Conservation (phyloP, 75 land plant genomes). For the Gnetum montanum region DNA sequence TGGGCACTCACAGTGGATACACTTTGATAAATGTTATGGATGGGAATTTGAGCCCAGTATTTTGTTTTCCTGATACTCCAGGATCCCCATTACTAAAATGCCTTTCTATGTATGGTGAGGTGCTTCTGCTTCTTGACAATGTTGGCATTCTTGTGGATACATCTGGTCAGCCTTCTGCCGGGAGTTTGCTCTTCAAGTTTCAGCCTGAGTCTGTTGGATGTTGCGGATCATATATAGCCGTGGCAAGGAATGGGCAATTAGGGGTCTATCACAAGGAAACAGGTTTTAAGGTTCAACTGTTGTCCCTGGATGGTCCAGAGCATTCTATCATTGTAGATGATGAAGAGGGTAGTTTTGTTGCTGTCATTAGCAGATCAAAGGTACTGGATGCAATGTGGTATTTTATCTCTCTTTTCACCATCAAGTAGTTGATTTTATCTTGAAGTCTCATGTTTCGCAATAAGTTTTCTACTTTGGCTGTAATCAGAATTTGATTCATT, state of each 20-base stretch:
- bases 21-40: conserved; percentile 26
- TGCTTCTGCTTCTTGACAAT: conserved; percentile 74
- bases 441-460: no score
- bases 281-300: conserved; percentile 55
- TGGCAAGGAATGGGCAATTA: conserved; percentile 44
- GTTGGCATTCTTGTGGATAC: conserved; percentile 62
- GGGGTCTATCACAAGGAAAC: conserved; percentile 71
- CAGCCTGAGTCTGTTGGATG: conserved; percentile 77
- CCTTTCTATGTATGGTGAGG: conserved; percentile 41
- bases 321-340: conserved; percentile 48
- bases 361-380: conserved; percentile 59
- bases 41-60: conserved; percentile 39
- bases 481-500: no score
- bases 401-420: neutral
- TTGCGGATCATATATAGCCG: conserved; percentile 49
- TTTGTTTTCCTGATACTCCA: conserved; percentile 59
- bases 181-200: conserved; percentile 61
- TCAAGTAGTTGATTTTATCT: no score
- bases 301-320: conserved; percentile 29
- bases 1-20: conserved; percentile 61
- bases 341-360: conserved; percentile 41
- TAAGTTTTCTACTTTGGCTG: no score
- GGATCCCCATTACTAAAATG: conserved; percentile 47
- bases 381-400: conserved; percentile 32
- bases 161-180: conserved; percentile 69